phyloP scores from a whole-genome alignment of 2,329 filamentous ascomycete genomes.

The Chaetomiaceae sp. region DNA sequence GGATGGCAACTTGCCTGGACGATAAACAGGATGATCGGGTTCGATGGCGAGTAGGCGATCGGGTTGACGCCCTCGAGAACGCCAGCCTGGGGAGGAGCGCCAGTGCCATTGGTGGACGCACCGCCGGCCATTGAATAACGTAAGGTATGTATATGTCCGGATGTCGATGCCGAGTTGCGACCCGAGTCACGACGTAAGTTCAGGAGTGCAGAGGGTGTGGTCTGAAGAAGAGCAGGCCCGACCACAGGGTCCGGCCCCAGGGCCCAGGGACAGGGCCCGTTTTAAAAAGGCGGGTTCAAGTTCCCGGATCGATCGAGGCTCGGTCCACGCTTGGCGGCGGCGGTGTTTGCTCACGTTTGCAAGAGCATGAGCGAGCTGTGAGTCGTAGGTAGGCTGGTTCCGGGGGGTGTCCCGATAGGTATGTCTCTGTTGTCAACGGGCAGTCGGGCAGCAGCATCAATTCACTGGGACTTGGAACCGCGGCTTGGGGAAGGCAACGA shows the following conservation, averaged over 20 bases:
- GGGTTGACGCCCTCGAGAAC: constrained; percentile 63
- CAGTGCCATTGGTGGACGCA: constrained; percentile 18
- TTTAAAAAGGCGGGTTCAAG: not conserved
- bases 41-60: constrained; percentile 54
- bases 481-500: not conserved
- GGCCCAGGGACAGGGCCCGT: not conserved
- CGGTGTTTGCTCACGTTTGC: too few relatives aligned
- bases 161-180: not conserved
- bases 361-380: too few relatives aligned
- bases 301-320: not conserved
- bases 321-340: not conserved
- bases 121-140: constrained; percentile 23
- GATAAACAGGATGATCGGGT: constrained; percentile 66
- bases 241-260: not conserved
- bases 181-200: too few relatives aligned
- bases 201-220: not conserved
- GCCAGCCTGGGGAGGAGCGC: constrained; percentile 38
- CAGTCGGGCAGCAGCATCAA: too few relatives aligned
- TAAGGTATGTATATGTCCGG: not conserved
- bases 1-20: constrained; percentile 50
- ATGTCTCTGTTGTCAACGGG: too few relatives aligned
- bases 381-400: too few relatives aligned
- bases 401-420: too few relatives aligned
- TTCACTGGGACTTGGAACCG: too few relatives aligned
- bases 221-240: not conserved